These are phyloP conservation scores for Forsythia viridissima DNA, from an alignment of 257 asterid genomes.

Conservation along the genomic window DNA sequence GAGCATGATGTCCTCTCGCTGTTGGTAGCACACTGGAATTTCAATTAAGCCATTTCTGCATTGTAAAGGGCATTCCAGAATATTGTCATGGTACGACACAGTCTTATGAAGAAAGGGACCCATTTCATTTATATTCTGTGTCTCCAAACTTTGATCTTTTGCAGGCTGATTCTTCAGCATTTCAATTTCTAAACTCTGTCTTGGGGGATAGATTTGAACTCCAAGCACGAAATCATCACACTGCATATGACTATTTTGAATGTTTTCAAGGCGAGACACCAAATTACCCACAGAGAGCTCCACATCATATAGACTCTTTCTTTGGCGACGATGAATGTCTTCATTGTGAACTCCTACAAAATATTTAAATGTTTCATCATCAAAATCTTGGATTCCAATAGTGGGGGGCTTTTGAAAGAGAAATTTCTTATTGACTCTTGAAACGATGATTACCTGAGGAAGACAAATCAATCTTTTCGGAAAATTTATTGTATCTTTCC, in stretches of 20 bases:
- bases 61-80: background rate
- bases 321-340: too few species aligned
- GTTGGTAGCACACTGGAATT: background rate
- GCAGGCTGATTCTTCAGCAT: too few species aligned
- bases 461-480: background rate
- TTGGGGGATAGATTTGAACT: too few species aligned
- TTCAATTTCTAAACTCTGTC: too few species aligned
- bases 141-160: too few species aligned
- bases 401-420: background rate
- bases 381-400: background rate
- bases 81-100: background rate
- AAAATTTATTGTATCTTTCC: slow-evolving; percentile 30
- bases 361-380: too few species aligned
- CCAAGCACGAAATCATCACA: too few species aligned
- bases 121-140: too few species aligned
- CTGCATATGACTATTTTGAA: too few species aligned
- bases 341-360: too few species aligned
- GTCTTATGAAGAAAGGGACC: background rate
- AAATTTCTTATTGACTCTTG: background rate
- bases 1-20: background rate
- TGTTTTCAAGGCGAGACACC: background rate
- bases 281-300: too few species aligned
- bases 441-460: slow-evolving; percentile 4
- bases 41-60: background rate
- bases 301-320: too few species aligned